Percentiles rank a stretch among this genome's conserved stretches.
phyloP scores from a whole-genome alignment of 2,329 filamentous ascomycete species.

The Ceratocystis smalleyi region DNA sequence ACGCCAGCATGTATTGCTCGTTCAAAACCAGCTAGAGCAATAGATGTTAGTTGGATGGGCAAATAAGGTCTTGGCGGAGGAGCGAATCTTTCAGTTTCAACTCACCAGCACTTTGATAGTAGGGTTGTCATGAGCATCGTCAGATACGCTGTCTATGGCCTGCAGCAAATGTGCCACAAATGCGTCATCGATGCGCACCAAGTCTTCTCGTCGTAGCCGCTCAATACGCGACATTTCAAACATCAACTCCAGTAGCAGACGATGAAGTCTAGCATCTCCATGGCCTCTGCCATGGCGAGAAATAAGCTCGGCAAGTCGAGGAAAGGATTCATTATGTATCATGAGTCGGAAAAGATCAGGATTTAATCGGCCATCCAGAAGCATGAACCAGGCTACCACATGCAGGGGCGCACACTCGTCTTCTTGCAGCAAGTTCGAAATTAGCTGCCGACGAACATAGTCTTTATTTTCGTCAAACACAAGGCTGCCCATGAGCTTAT shows the following conservation, averaged over 20 bases:
- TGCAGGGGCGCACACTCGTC: constrained; percentile 70
- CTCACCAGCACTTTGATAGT: constrained; percentile 81
- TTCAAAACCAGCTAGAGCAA: constrained; percentile 67
- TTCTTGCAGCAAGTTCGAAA: constrained; percentile 81
- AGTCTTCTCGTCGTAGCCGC: constrained; percentile 57
- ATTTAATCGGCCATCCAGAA: constrained; percentile 70
- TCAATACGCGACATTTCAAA: constrained; percentile 97
- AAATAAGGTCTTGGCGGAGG: background rate
- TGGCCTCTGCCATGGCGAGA: constrained; percentile 14
- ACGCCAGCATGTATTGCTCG: constrained; percentile 89
- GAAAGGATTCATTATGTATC: constrained; percentile 73
- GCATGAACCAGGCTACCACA: constrained; percentile 65
- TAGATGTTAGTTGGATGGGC: constrained; percentile 18
- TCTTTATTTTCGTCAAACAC: constrained; percentile 62
- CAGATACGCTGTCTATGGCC: constrained; percentile 73
- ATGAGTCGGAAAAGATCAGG: constrained; percentile 72
- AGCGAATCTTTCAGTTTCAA: background rate
- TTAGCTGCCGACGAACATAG: constrained; percentile 83
- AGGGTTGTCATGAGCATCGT: constrained; percentile 80
- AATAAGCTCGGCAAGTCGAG: constrained; percentile 68
- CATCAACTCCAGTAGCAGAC: constrained; percentile 68
- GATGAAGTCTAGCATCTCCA: constrained; percentile 46
- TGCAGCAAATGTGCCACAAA: constrained; percentile 75
- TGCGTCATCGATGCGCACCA: constrained; percentile 60
- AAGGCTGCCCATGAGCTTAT: constrained; percentile 57